Conservation (phyloP, 371 early-diverging fungal genomes). For the Mortierella sp. region DNA sequence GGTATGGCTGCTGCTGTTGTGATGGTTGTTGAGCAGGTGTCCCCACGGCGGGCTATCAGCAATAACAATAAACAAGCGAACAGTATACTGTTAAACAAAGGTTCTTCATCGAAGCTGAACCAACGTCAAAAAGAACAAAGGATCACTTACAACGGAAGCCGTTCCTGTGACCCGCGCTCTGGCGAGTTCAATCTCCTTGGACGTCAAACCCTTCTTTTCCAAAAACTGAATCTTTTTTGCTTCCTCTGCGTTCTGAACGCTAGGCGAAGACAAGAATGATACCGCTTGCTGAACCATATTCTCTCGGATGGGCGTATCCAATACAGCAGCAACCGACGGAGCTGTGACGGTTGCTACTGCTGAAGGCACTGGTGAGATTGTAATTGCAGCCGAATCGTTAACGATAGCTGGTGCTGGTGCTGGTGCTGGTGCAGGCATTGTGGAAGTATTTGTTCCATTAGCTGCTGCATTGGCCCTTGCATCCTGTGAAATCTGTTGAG, state of each 20-base stretch:
- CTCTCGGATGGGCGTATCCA: slow-evolving; percentile 58
- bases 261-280: slow-evolving; percentile 68
- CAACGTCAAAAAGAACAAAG: not conserved
- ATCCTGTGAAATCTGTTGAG: slow-evolving; percentile 44
- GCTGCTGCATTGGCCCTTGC: slow-evolving; percentile 47
- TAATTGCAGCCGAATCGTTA: too few species aligned
- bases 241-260: slow-evolving; percentile 65
- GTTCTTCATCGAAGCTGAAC: too few species aligned
- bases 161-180: slow-evolving; percentile 41
- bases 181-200: slow-evolving; percentile 70
- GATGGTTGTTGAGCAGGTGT: slow-evolving; percentile 10
- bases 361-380: too few species aligned
- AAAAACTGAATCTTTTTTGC: slow-evolving; percentile 72
- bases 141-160: slow-evolving; percentile 20
- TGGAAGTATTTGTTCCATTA: not conserved
- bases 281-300: slow-evolving; percentile 68
- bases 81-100: too few species aligned
- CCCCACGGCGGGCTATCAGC: slow-evolving; percentile 2
- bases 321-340: not conserved
- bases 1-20: slow-evolving; percentile 6
- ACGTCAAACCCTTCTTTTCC: slow-evolving; percentile 68
- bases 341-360: not conserved
- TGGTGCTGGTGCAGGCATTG: slow-evolving; percentile 3
- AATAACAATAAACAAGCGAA: too few species aligned
- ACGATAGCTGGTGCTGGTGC: too few species aligned